Conservation (phyloP, 495 filamentous ascomycete species). For the Glarea lozoyensis region DNA sequence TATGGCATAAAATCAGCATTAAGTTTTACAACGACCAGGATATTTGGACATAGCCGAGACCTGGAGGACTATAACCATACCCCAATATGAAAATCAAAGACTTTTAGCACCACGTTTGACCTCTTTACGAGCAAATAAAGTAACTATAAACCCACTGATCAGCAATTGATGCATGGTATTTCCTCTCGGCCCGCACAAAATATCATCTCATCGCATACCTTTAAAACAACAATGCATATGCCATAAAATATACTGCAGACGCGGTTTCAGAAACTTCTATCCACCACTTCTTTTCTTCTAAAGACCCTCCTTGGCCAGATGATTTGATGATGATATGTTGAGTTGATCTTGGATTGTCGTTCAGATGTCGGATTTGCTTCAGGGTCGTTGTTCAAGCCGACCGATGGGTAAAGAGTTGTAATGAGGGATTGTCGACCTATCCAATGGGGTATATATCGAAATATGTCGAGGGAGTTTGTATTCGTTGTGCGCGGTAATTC, state of each 20-base stretch:
- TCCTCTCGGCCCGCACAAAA: background rate
- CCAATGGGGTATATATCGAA: no score
- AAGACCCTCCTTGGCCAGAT: constrained; percentile 1
- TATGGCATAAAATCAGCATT: constrained; percentile 15
- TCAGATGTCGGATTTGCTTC: no score
- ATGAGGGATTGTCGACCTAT: no score
- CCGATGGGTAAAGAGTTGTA: no score
- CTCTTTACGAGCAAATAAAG: background rate
- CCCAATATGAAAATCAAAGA: background rate
- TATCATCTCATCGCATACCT: constrained; percentile 6
- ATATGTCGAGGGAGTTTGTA: no score
- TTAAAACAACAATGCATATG: constrained; percentile 10
- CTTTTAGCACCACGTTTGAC: background rate
- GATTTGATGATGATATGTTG: constrained; percentile 2
- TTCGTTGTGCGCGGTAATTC: no score
- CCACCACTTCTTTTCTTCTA: constrained; percentile 4
- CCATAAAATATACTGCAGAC: constrained; percentile 6
- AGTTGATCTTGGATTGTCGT: constrained; percentile 5
- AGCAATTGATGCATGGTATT: no score
- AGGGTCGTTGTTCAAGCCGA: no score
- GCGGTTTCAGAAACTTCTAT: constrained; percentile 4
- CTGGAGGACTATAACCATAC: no score
- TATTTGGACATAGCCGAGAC: no score
- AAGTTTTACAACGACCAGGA: constrained; percentile 9
- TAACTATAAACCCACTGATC: no score